Conservation (phyloP, 345 rosid species). For the Nephelium lappaceum region DNA sequence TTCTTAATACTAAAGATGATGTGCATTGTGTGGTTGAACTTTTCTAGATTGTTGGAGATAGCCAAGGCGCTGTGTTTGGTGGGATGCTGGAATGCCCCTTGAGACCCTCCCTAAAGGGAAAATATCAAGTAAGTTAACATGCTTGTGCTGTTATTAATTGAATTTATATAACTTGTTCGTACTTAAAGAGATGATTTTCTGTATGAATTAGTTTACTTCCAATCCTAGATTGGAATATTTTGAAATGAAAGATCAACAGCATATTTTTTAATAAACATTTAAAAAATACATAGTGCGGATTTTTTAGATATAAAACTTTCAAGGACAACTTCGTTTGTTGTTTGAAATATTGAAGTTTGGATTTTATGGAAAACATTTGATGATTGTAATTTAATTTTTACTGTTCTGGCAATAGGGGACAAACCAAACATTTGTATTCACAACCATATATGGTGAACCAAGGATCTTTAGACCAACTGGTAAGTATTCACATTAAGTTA, state of each 20-base stretch:
- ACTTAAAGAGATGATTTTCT: neutral
- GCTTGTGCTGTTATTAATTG: neutral
- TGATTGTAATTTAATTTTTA: neutral
- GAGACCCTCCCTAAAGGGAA: conserved; percentile 82
- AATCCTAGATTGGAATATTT: too few relatives aligned
- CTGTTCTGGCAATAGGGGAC: conserved; percentile 56
- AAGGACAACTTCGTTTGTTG: too few relatives aligned
- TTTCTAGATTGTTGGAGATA: conserved; percentile 75
- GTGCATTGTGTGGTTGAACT: conserved; percentile 25
- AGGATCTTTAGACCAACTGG: conserved; percentile 94
- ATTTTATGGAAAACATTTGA: too few relatives aligned
- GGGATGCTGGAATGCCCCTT: conserved; percentile 81
- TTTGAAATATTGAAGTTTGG: too few relatives aligned
- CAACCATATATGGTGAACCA: conserved; percentile 86
- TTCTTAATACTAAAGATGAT: conserved; percentile 1
- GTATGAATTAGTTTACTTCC: too few relatives aligned
- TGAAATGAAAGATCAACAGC: too few relatives aligned
- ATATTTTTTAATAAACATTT: too few relatives aligned
- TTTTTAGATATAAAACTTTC: too few relatives aligned
- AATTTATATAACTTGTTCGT: neutral
- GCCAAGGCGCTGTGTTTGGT: conserved; percentile 83
- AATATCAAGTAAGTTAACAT: conserved; percentile 67
- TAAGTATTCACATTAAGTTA: conserved; percentile 26
- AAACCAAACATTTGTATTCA: conserved; percentile 83
- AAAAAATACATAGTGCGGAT: too few relatives aligned